Conservation (phyloP, 2,329 filamentous ascomycete species). For the Aspergillus hortae region DNA sequence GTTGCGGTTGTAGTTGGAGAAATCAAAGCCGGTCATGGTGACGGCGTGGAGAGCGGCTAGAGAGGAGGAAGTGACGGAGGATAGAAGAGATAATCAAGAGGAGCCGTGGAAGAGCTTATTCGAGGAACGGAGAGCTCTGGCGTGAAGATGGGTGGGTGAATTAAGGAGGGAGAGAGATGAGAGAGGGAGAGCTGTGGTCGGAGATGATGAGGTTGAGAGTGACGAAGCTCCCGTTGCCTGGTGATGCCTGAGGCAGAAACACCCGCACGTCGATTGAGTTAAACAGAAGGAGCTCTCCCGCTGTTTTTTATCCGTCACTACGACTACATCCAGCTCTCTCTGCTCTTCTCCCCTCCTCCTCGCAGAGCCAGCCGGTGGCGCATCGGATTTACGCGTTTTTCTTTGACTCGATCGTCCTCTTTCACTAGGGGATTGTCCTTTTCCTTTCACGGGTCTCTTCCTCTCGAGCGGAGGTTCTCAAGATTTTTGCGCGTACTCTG, state of each 20-base stretch:
- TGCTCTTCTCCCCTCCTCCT: not conserved
- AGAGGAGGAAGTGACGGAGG: conserved; percentile 18
- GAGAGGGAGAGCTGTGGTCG: conserved; percentile 23
- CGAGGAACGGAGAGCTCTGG: not conserved
- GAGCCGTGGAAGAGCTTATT: not conserved
- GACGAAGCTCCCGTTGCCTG: conserved; percentile 43
- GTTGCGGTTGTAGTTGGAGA: conserved; percentile 99
- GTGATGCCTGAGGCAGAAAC: conserved; percentile 19
- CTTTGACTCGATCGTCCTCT: not conserved
- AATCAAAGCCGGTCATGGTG: conserved; percentile 95
- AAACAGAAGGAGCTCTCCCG: conserved; percentile 1
- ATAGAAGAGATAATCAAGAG: not conserved
- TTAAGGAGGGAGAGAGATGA: conserved; percentile 30
- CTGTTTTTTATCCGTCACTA: conserved; percentile 18
- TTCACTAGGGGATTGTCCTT: not conserved
- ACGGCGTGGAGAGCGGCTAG: conserved; percentile 16
- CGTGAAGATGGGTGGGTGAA: conserved; percentile 18
- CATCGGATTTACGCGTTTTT: not conserved
- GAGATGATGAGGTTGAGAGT: conserved; percentile 26
- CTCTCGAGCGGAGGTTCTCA: conserved; percentile 28
- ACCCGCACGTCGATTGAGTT: no score
- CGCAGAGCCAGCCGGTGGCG: not conserved
- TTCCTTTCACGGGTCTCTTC: conserved; percentile 14
- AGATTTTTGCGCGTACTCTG: conserved; percentile 45
- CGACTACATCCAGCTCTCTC: not conserved